Percentiles rank a stretch among this genome's conserved stretches.
These are phyloP conservation scores for Vitis labrusca DNA, from an alignment of 164 flowering plant genomes.

Conservation along the genomic window DNA sequence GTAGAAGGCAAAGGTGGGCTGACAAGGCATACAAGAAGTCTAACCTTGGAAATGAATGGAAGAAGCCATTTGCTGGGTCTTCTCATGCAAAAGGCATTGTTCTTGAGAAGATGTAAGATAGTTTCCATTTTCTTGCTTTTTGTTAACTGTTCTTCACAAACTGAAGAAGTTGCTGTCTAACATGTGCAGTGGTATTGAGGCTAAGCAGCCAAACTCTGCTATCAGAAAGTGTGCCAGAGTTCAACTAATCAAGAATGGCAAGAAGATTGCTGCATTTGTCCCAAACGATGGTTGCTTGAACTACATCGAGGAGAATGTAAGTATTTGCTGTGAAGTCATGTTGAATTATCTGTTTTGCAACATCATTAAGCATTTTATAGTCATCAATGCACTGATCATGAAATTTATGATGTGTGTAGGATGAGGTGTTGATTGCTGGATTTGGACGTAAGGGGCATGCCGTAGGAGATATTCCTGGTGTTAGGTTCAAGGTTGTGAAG, in stretches of 20 bases:
- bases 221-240: slow-evolving; percentile 80
- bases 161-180: not conserved
- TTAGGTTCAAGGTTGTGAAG: slow-evolving; percentile 83
- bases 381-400: not conserved
- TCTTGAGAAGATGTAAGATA: slow-evolving; percentile 74
- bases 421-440: slow-evolving; percentile 87
- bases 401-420: slow-evolving; percentile 33
- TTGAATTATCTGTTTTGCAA: too few species aligned
- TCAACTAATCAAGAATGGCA: slow-evolving; percentile 78
- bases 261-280: slow-evolving; percentile 90
- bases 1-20: slow-evolving; percentile 76
- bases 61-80: slow-evolving; percentile 89
- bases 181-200: slow-evolving; percentile 65
- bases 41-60: slow-evolving; percentile 85
- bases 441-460: slow-evolving; percentile 89
- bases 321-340: slow-evolving; percentile 8
- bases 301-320: slow-evolving; percentile 82
- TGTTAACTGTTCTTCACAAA: not conserved
- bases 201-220: slow-evolving; percentile 89
- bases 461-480: slow-evolving; percentile 91
- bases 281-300: slow-evolving; percentile 90
- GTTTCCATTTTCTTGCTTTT: not conserved
- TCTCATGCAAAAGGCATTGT: slow-evolving; percentile 90
- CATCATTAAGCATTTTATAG: not conserved
- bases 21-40: slow-evolving; percentile 80